A percentile compares a stretch with the other conserved stretches of the same genome.
Conservation (phyloP, 768 basidiomycete genomes). For the Russula brevipes region DNA sequence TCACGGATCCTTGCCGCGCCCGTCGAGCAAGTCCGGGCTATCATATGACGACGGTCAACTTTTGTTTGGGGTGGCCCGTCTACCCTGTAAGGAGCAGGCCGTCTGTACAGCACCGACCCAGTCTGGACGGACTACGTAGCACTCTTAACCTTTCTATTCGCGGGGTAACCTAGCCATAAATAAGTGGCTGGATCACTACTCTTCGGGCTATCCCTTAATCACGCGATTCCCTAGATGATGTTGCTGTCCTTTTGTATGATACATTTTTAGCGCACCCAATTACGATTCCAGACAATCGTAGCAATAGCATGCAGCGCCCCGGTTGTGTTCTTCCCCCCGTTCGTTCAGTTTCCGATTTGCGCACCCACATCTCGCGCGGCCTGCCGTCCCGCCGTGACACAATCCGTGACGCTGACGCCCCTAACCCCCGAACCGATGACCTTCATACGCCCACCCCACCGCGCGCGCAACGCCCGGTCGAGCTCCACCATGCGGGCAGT, state of each 20-base stretch:
- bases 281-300: too few relatives aligned
- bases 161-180: background rate
- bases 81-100: background rate
- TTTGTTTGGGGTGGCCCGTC: slow-evolving; percentile 1
- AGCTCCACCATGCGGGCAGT: slow-evolving; percentile 61
- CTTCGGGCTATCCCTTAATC: background rate
- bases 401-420: slow-evolving; percentile 85
- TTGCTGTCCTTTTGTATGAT: background rate
- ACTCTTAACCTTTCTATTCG: background rate
- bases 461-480: slow-evolving; percentile 36
- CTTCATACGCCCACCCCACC: slow-evolving; percentile 43
- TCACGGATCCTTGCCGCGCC: background rate
- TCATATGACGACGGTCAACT: slow-evolving; percentile 5
- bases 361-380: slow-evolving; percentile 30
- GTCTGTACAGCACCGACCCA: background rate
- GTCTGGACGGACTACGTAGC: background rate
- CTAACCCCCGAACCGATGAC: slow-evolving; percentile 81
- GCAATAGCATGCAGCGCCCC: too few relatives aligned
- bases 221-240: background rate
- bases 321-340: too few relatives aligned
- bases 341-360: background rate
- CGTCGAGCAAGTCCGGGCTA: background rate
- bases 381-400: slow-evolving; percentile 65
- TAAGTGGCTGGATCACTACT: background rate
- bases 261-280: background rate